Evolutionary conservation across 2,329 filamentous ascomycete genomes (phyloP).

Genomic region (Microsporum ferrugineum): DNA sequence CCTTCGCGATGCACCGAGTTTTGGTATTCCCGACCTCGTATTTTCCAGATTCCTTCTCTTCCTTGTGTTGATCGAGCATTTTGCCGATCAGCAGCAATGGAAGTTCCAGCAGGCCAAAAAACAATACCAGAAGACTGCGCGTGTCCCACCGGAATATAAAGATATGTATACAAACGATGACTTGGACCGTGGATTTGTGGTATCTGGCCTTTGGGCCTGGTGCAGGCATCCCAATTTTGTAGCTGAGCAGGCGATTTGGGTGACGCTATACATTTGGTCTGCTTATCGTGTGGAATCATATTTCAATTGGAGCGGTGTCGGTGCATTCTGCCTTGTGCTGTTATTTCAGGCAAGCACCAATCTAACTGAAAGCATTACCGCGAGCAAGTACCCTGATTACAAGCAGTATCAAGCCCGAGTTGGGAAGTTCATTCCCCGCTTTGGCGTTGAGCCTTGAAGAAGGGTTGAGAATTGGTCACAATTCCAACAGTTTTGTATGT

Average conservation of each 20-base stretch:
- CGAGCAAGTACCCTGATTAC: constrained; percentile 81
- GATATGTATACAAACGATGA: constrained; percentile 54
- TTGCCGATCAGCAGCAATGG: constrained; percentile 93
- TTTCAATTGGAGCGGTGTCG: constrained; percentile 68
- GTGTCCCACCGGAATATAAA: constrained; percentile 48
- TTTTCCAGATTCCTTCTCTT: constrained; percentile 46
- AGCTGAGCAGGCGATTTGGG: constrained; percentile 84
- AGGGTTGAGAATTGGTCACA: background rate
- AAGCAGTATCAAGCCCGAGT: constrained; percentile 70
- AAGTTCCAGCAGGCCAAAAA: constrained; percentile 72
- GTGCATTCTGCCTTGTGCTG: constrained; percentile 56
- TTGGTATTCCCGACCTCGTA: constrained; percentile 49
- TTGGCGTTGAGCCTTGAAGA: background rate
- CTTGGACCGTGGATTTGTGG: constrained; percentile 80
- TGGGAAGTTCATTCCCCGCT: constrained; percentile 64
- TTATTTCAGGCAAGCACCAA: constrained; percentile 84
- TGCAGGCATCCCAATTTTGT: constrained; percentile 92
- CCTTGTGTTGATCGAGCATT: constrained; percentile 56
- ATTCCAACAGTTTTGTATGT: background rate
- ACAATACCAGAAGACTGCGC: constrained; percentile 60
- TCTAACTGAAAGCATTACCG: constrained; percentile 72
- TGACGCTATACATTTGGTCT: constrained; percentile 77
- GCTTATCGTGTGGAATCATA: constrained; percentile 59
- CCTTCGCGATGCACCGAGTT: constrained; percentile 43
- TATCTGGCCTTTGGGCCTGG: constrained; percentile 73